phyloP scores from a whole-genome alignment of 108 stramenopile genomes.

The Tribonema minus region DNA sequence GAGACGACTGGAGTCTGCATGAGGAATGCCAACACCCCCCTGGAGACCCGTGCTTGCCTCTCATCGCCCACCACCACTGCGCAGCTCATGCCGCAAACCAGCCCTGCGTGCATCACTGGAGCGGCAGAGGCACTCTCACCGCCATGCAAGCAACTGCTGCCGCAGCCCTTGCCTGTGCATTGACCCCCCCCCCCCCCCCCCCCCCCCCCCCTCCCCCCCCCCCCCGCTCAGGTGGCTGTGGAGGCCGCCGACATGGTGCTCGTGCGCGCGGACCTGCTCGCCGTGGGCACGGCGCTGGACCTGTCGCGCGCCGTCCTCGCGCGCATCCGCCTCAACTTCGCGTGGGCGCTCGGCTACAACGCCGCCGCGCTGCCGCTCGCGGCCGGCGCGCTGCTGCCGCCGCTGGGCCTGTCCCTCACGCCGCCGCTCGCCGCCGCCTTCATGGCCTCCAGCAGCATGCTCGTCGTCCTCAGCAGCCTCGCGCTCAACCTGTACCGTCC shows the following conservation, averaged over 20 bases:
- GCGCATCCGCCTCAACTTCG: constrained; percentile 80
- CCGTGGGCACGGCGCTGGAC: constrained; percentile 82
- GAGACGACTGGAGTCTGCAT: no score
- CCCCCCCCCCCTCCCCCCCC: not conserved
- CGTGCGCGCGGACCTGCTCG: constrained; percentile 73
- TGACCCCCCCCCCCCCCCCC: no score
- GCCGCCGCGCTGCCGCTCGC: constrained; percentile 11
- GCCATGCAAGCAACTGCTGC: no score
- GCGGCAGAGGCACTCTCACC: no score
- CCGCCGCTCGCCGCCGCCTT: constrained; percentile 9
- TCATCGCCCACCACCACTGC: no score
- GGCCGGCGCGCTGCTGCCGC: constrained; percentile 15
- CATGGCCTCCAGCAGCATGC: constrained; percentile 7
- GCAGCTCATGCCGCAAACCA: no score
- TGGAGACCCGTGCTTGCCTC: no score
- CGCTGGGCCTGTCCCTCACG: not conserved
- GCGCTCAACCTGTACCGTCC: constrained; percentile 4
- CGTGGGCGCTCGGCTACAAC: constrained; percentile 73
- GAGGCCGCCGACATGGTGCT: constrained; percentile 92
- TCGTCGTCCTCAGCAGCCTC: constrained; percentile 17
- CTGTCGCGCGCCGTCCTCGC: constrained; percentile 75
- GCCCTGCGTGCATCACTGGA: no score
- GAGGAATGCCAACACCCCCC: no score
- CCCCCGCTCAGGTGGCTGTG: constrained; percentile 60
- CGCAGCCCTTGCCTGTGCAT: no score